Conservation (phyloP, 75 land plant species). For the Cunninghamia lanceolata region DNA sequence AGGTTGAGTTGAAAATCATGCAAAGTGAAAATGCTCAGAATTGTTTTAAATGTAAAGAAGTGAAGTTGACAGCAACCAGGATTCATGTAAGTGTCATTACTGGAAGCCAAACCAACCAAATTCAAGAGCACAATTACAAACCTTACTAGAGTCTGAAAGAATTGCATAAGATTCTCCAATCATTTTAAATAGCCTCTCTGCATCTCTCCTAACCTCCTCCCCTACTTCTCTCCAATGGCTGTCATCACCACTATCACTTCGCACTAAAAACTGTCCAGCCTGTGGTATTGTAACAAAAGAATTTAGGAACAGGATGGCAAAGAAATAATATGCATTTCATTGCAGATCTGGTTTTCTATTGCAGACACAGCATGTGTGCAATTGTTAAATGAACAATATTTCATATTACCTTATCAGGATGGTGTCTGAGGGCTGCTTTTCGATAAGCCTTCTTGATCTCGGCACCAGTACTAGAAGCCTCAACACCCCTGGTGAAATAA, state of each 20-base stretch:
- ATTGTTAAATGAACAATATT: neutral
- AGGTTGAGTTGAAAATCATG: neutral
- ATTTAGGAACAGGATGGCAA: neutral
- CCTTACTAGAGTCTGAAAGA: conserved; percentile 90
- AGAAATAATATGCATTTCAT: neutral
- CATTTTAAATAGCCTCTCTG: conserved; percentile 92
- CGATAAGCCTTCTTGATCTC: conserved; percentile 94
- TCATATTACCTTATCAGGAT: conserved; percentile 92
- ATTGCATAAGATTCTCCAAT: conserved; percentile 97
- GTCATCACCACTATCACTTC: conserved; percentile 76
- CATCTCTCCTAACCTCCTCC: conserved; percentile 69
- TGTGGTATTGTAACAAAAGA: conserved; percentile 20
- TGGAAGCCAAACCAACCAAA: neutral
- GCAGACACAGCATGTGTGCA: neutral
- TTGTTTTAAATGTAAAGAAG: neutral
- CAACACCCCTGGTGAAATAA: conserved; percentile 75
- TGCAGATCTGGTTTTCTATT: neutral
- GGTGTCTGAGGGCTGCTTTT: conserved; percentile 92
- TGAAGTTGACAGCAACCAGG: neutral
- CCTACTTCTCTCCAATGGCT: conserved; percentile 66
- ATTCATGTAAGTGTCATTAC: neutral
- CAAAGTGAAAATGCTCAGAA: neutral
- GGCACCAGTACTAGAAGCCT: conserved; percentile 52
- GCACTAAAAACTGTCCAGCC: conserved; percentile 87
- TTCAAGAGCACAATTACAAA: conserved; percentile 11